Percentiles rank a stretch among this genome's conserved stretches.
Conservation (phyloP, 2,329 filamentous ascomycete genomes). For the Microdochium nivale region DNA sequence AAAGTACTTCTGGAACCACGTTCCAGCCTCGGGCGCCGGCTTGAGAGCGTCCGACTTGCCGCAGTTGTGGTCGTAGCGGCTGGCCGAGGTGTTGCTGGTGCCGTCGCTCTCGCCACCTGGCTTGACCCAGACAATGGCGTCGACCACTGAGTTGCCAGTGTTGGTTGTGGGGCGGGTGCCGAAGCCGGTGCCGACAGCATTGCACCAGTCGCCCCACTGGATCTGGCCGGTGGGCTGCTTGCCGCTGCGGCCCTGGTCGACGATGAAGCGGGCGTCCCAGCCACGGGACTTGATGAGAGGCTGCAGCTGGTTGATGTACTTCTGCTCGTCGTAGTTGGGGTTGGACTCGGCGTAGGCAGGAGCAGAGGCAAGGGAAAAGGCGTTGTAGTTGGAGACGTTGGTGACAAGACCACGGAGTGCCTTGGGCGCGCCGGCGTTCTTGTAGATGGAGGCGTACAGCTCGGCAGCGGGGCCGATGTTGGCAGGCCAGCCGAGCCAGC, state of each 20-base stretch:
- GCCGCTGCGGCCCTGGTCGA: conserved; percentile 19
- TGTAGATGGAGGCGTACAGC: conserved; percentile 38
- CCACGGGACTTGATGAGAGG: conserved; percentile 44
- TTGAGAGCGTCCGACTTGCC: conserved; percentile 43
- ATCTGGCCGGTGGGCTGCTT: conserved; percentile 45
- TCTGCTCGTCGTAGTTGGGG: conserved; percentile 41
- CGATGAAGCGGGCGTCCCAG: conserved; percentile 29
- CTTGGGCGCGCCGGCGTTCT: conserved; percentile 36
- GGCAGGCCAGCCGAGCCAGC: conserved; percentile 50
- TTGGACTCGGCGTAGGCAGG: conserved; percentile 34
- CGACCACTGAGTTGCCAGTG: conserved; percentile 42
- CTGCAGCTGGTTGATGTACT: conserved; percentile 56
- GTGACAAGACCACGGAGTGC: conserved; percentile 45
- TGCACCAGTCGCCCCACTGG: conserved; percentile 55
- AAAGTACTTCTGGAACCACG: conserved; percentile 58
- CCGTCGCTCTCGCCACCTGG: conserved; percentile 42
- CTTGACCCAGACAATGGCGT: conserved; percentile 57
- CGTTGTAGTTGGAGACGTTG: conserved; percentile 53
- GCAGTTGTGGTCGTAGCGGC: conserved; percentile 44
- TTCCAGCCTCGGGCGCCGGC: conserved; percentile 61
- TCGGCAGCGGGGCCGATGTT: conserved; percentile 40
- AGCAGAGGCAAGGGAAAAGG: conserved; percentile 29
- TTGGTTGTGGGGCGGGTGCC: conserved; percentile 44
- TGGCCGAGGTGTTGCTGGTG: conserved; percentile 29
- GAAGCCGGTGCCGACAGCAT: conserved; percentile 47